Conservation (phyloP, 1,139 yeast genomes). For the Scheffersomyces parashehatae region DNA sequence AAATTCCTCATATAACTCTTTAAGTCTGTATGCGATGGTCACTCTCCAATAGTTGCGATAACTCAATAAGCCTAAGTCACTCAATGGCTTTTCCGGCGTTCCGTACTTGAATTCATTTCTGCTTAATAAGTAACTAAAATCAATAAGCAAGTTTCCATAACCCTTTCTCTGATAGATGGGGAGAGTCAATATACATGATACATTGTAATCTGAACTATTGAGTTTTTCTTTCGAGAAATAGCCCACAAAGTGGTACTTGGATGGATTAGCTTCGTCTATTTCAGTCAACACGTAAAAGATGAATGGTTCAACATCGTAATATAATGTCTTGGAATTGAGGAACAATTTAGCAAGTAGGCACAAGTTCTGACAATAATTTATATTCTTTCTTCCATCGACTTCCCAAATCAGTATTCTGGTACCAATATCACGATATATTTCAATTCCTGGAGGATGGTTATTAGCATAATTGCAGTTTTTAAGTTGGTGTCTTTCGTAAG, state of each 20-base stretch:
- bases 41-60: conserved; percentile 87
- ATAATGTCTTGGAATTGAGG: conserved; percentile 85
- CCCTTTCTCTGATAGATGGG: conserved; percentile 90
- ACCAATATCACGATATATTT: conserved; percentile 67
- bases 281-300: conserved; percentile 84
- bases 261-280: conserved; percentile 47
- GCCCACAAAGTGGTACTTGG: conserved; percentile 80
- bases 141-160: conserved; percentile 84
- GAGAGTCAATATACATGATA: conserved; percentile 85
- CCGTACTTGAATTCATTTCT: conserved; percentile 78
- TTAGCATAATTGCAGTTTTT: conserved; percentile 61
- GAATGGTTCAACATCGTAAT: conserved; percentile 95
- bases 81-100: conserved; percentile 92
- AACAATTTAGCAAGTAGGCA: conserved; percentile 88
- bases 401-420: conserved; percentile 75
- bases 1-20: conserved; percentile 30
- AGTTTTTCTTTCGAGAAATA: conserved; percentile 90
- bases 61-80: conserved; percentile 81
- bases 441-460: conserved; percentile 85
- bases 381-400: conserved; percentile 85
- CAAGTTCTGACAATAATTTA: conserved; percentile 81
- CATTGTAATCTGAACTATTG: conserved; percentile 73
- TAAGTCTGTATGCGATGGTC: conserved; percentile 50
- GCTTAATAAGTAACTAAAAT: conserved; percentile 80
- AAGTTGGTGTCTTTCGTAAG: conserved; percentile 65